Conservation (phyloP, 78 protist genomes). For the Dictyostelium firmibasis region DNA sequence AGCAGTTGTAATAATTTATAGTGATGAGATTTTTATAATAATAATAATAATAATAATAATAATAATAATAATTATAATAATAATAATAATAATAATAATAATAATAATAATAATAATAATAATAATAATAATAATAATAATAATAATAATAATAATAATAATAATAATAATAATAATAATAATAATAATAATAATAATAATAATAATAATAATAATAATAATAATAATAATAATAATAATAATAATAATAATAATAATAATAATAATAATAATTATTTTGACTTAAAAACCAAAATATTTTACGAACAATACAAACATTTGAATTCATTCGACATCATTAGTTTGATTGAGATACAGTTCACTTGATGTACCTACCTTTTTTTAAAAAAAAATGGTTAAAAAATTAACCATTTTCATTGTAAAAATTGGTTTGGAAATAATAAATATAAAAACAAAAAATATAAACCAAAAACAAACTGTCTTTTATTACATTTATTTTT, state of each 20-base stretch:
- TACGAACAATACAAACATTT: neutral
- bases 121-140: neutral
- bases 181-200: constrained; percentile 1
- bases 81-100: neutral
- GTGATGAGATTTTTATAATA: neutral
- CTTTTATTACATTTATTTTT: neutral
- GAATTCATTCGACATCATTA: neutral
- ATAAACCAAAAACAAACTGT: neutral
- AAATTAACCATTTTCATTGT: neutral
- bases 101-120: no score
- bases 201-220: neutral
- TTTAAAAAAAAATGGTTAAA: neutral
- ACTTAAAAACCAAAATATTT: no score
- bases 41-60: neutral
- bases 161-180: neutral
- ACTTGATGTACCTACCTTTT: neutral
- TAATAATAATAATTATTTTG: neutral
- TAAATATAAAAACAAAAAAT: neutral
- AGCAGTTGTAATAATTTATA: neutral
- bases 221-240: neutral
- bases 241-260: neutral
- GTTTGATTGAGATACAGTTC: neutral
- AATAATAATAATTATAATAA: neutral
- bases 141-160: neutral
- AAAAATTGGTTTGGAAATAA: neutral